Conservation (phyloP, 306 rosid species). For the Quercus variabilis region DNA sequence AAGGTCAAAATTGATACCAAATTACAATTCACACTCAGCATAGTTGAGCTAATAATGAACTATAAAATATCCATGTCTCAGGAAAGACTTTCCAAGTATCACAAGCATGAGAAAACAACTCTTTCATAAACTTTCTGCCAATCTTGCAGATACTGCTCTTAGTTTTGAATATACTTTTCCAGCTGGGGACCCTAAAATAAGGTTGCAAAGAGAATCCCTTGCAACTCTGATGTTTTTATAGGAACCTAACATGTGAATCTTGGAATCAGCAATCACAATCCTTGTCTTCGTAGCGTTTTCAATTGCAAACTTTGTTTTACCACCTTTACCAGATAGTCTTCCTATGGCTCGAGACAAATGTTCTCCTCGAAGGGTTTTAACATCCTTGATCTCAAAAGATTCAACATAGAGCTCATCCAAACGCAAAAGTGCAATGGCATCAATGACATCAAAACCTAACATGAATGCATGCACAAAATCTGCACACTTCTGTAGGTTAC, state of each 20-base stretch:
- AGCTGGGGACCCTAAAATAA: slow-evolving; percentile 85
- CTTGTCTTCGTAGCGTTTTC: slow-evolving; percentile 87
- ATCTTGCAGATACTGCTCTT: slow-evolving; percentile 72
- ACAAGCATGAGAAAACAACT: not conserved
- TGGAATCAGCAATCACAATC: slow-evolving; percentile 80
- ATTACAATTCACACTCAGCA: not conserved
- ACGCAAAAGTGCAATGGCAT: slow-evolving; percentile 73
- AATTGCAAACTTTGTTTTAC: slow-evolving; percentile 79
- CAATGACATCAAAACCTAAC: slow-evolving; percentile 84
- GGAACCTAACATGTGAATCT: slow-evolving; percentile 85
- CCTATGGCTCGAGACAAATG: slow-evolving; percentile 93
- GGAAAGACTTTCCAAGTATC: not conserved
- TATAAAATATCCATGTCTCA: not conserved
- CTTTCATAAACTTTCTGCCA: slow-evolving; percentile 76
- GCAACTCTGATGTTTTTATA: slow-evolving; percentile 78
- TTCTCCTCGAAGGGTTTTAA: slow-evolving; percentile 73
- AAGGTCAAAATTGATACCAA: not conserved
- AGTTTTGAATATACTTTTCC: slow-evolving; percentile 80
- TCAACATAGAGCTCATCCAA: slow-evolving; percentile 88
- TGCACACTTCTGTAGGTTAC: slow-evolving; percentile 78
- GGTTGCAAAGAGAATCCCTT: slow-evolving; percentile 81
- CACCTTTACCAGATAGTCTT: slow-evolving; percentile 83
- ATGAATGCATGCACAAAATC: slow-evolving; percentile 92
- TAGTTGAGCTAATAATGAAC: not conserved
- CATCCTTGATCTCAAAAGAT: slow-evolving; percentile 91